These are phyloP conservation scores for Chloranthus sessilifolius DNA, from an alignment of 164 flowering plant genomes.

Conservation along the genomic window DNA sequence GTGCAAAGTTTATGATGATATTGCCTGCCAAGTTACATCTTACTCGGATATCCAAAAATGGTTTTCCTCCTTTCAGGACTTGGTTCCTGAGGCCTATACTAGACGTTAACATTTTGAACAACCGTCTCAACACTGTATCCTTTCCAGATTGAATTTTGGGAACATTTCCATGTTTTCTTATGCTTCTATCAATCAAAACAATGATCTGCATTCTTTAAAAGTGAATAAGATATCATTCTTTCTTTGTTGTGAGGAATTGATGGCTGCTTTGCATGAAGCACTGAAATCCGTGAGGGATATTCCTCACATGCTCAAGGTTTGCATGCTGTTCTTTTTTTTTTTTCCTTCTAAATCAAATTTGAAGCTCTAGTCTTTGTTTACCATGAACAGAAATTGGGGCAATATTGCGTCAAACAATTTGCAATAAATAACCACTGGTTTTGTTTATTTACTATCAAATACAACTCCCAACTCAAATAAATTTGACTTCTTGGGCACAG, in stretches of 20 bases:
- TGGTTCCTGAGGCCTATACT: constrained; percentile 97
- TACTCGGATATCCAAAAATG: constrained; percentile 2
- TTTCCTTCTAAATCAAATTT: background rate
- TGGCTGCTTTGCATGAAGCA: constrained; percentile 65
- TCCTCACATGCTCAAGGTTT: constrained; percentile 78
- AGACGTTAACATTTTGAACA: constrained; percentile 67
- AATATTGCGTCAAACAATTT: too few species aligned
- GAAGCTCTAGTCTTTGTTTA: background rate
- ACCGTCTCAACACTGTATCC: constrained; percentile 93
- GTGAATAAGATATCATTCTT: constrained; percentile 77
- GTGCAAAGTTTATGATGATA: constrained; percentile 4
- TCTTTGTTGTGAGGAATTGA: constrained; percentile 70
- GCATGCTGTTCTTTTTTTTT: background rate
- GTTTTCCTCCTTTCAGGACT: constrained; percentile 33
- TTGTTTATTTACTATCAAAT: too few species aligned
- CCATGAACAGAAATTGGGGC: too few species aligned
- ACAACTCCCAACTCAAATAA: too few species aligned
- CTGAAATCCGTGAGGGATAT: constrained; percentile 84
- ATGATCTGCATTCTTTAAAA: constrained; percentile 17
- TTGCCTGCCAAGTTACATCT: constrained; percentile 6
- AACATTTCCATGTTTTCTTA: constrained; percentile 1
- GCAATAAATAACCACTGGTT: too few species aligned
- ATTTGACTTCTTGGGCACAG: too few species aligned
- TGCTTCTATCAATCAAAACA: constrained; percentile 2
- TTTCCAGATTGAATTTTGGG: constrained; percentile 8